Percentiles rank a stretch among this genome's conserved stretches.
phyloP scores from a whole-genome alignment of 495 filamentous ascomycete genomes.

The Umbilicaria muhlenbergii region DNA sequence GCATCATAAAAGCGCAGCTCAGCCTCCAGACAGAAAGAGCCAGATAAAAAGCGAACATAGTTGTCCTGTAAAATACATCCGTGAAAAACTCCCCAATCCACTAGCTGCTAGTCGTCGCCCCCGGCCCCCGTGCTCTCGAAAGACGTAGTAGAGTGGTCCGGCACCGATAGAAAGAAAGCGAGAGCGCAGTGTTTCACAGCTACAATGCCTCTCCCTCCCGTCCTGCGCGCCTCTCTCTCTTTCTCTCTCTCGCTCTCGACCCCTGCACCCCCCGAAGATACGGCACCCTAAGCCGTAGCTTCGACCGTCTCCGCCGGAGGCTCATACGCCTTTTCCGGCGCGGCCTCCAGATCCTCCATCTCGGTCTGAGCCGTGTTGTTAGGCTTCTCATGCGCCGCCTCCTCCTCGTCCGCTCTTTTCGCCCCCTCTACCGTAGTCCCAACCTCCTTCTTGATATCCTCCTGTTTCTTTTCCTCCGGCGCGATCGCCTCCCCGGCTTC shows the following conservation, averaged over 20 bases:
- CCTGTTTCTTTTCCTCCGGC: conserved; percentile 16
- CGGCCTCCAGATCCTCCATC: conserved; percentile 11
- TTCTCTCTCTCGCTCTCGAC: background rate
- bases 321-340: conserved; percentile 9
- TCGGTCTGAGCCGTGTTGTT: conserved; percentile 15
- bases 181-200: too few species aligned
- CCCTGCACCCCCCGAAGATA: background rate
- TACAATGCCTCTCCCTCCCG: too few species aligned
- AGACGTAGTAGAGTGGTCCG: too few species aligned
- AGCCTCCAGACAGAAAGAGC: too few species aligned
- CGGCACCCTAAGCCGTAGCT: conserved; percentile 4
- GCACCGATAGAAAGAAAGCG: too few species aligned
- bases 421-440: conserved; percentile 10
- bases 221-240: background rate
- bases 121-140: too few species aligned
- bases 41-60: too few species aligned
- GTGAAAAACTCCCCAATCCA: too few species aligned
- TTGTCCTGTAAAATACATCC: too few species aligned
- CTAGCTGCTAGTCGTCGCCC: too few species aligned
- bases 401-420: conserved; percentile 17
- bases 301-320: conserved; percentile 16
- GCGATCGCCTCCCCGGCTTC: conserved; percentile 18
- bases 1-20: too few species aligned
- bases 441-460: conserved; percentile 21
- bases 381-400: conserved; percentile 12